Percentiles rank a stretch among this genome's conserved stretches.
Evolutionary conservation across 139 green algal species (phyloP).

Genomic region (Eudorina sp.): DNA sequence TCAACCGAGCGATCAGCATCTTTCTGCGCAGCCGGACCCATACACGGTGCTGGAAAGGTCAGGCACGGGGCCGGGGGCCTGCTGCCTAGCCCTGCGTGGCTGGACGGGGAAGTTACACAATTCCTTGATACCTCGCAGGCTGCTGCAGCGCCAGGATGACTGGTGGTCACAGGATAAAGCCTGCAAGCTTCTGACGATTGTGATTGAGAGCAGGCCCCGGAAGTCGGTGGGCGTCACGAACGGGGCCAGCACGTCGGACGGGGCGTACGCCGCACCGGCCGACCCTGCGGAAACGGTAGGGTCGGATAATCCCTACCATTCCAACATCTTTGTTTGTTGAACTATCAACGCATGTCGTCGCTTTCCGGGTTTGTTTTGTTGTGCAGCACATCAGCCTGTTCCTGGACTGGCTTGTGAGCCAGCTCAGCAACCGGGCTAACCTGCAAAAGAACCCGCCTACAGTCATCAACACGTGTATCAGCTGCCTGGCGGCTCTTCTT

Average conservation of each 20-base stretch:
- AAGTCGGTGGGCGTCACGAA: constrained; percentile 60
- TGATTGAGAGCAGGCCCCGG: constrained; percentile 75
- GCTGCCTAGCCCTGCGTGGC: too few species aligned
- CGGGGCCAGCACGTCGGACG: constrained; percentile 38
- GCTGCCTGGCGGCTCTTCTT: constrained; percentile 83
- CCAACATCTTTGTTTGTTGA: not conserved
- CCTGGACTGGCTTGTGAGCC: constrained; percentile 88
- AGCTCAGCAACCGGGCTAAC: constrained; percentile 87
- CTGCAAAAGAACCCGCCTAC: constrained; percentile 66
- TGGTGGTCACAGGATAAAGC: constrained; percentile 95
- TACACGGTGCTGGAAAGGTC: constrained; percentile 83
- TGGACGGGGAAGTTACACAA: too few species aligned
- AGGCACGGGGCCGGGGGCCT: not conserved
- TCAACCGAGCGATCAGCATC: constrained; percentile 58
- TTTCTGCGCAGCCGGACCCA: constrained; percentile 64
- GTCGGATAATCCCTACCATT: not conserved
- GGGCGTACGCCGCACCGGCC: constrained; percentile 2
- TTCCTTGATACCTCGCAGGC: constrained; percentile 50
- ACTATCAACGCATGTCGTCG: not conserved
- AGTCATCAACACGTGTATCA: constrained; percentile 66
- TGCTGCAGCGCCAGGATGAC: constrained; percentile 91
- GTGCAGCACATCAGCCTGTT: constrained; percentile 75
- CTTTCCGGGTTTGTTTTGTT: not conserved
- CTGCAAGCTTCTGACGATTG: constrained; percentile 75
- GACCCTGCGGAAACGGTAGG: constrained; percentile 64